Evolutionary conservation across 1,139 yeast genomes (phyloP), one percentile per base, ranked within the genome.

Genomic region (Candida gigantensis): DNA sequence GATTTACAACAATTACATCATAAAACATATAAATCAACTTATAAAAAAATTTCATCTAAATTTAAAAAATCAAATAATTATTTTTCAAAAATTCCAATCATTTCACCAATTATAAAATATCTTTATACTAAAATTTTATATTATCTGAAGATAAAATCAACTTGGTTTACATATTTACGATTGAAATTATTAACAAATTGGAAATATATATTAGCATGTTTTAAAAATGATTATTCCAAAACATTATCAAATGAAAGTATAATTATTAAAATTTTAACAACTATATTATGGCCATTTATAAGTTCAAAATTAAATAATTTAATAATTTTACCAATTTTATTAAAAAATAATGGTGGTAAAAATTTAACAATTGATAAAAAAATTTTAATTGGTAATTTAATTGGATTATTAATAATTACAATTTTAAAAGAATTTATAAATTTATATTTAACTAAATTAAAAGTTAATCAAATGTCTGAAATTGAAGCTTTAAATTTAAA

Each of bases 241-340:
- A 45, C 58, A 1, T 47, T 64, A 9, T 38, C 57, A 1, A 36
- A 46, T 24, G 51, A 49, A 12, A 65, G 70, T 11, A 45, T 52
- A 5, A 51, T 65, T 2, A 44, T 68, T 14, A 48, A 60, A 24
- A 45, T 55, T 8, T 37, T 68, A 11, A 60, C 73, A 4, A 66
- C 75, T 0, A 32, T 65, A 7, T 16, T 60, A 28, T 70, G 76
- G 76, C 76, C 77, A 13, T 65, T 57, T 38, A 17, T 63, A 9
- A 57, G 72, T 9, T 58, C 72, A 0, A 30, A 24, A 30, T 24
- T 30, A 16, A 24, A 17, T 13, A 10, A n/a, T 2, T 4, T 12
- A 6, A 3, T 24, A 3, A 30, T 30, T 4, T 9, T 24, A 3
- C 33, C 33, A 16, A 12, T 30, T 6, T 16, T 30, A 8, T 24